phyloP scores from a whole-genome alignment of 2,329 filamentous ascomycete species.

The Aureobasidium zeae region DNA sequence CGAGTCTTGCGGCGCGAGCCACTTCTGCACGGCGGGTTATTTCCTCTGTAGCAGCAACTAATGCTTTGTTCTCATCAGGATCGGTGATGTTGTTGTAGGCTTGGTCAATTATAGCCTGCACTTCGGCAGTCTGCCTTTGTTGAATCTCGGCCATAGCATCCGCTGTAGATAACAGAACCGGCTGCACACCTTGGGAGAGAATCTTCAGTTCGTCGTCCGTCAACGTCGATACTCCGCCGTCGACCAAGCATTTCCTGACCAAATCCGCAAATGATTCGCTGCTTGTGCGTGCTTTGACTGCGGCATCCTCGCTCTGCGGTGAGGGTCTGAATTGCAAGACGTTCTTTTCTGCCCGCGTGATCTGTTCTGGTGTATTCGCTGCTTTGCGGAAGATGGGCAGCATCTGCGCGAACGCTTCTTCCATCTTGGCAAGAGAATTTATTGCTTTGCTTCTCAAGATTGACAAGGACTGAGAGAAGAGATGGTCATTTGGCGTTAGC shows the following conservation, averaged over 20 bases:
- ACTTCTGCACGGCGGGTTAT: slow-evolving; percentile 1
- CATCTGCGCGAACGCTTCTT: background rate
- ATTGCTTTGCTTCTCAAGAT: no score
- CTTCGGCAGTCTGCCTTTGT: slow-evolving; percentile 1
- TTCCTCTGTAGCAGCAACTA: background rate
- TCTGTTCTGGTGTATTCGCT: background rate
- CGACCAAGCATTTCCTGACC: slow-evolving; percentile 1
- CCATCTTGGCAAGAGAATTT: background rate
- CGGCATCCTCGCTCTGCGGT: background rate
- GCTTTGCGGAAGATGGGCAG: slow-evolving; percentile 2
- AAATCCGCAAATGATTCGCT: background rate
- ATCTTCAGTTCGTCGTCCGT: background rate
- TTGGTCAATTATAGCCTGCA: background rate
- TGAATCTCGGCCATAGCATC: background rate
- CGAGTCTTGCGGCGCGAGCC: background rate
- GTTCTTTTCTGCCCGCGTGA: background rate
- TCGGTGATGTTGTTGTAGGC: slow-evolving; percentile 2
- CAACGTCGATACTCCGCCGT: background rate
- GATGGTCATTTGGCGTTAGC: no score
- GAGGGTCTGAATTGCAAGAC: background rate
- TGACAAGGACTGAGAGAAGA: no score
- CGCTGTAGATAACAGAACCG: background rate
- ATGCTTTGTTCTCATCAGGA: background rate
- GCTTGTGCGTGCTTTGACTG: background rate
- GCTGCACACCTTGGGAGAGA: background rate